Percentiles rank a stretch among this genome's conserved stretches.
phyloP scores from a whole-genome alignment of 192 early-diverging fungal species.

The Phlyctochytrium bullatum region DNA sequence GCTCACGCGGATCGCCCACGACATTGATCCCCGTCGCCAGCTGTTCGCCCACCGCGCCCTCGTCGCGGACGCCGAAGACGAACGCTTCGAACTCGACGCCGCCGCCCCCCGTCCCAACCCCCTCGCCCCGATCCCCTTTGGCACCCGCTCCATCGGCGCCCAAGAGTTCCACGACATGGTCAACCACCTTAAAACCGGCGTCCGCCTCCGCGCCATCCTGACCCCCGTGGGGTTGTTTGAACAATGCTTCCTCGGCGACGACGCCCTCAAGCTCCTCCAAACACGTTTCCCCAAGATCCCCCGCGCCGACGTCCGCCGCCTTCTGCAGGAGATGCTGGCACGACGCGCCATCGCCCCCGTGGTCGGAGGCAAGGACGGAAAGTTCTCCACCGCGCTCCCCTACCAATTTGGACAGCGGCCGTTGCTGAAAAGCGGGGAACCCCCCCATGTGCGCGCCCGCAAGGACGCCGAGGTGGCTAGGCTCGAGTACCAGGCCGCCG shows the following conservation, averaged over 20 bases:
- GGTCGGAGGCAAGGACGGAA: conserved; percentile 23
- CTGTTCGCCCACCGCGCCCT: background rate
- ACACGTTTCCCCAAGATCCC: conserved; percentile 26
- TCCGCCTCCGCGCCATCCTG: conserved; percentile 24
- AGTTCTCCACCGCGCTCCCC: conserved; percentile 20
- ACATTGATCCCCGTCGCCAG: conserved; percentile 6
- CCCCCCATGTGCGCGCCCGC: conserved; percentile 30
- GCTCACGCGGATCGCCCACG: conserved; percentile 11
- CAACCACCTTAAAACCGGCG: conserved; percentile 15
- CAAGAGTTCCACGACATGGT: conserved; percentile 17
- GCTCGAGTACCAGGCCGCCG: conserved; percentile 19
- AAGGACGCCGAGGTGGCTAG: conserved; percentile 25
- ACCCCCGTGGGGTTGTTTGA: conserved; percentile 31
- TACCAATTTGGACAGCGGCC: conserved; percentile 34
- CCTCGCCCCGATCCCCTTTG: conserved; percentile 19
- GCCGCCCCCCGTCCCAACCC: background rate
- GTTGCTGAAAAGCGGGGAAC: conserved; percentile 24
- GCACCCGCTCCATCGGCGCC: conserved; percentile 19
- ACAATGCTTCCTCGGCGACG: conserved; percentile 28
- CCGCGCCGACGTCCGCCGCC: conserved; percentile 7
- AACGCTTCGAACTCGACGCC: background rate
- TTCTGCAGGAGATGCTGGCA: conserved; percentile 21
- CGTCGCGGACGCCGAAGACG: conserved; percentile 1
- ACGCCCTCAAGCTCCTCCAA: conserved; percentile 20
- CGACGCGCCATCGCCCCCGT: conserved; percentile 20